These are phyloP conservation scores for Juncus inflexus DNA, from an alignment of 176 grass and related monocot species.

Conservation along the genomic window DNA sequence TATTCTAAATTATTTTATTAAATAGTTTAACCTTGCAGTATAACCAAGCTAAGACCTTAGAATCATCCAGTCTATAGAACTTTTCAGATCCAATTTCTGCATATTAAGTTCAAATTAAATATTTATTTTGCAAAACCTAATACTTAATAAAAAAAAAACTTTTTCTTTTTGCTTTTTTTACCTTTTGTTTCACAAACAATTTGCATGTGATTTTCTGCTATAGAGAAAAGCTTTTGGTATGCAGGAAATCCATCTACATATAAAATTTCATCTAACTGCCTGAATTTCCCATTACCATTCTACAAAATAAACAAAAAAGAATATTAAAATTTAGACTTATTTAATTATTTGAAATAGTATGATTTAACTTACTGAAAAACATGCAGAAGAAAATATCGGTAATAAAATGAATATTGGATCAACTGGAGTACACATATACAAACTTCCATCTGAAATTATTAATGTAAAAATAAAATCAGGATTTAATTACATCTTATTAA, in stretches of 20 bases:
- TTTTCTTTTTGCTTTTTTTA: slow-evolving; percentile 4
- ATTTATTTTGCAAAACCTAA: slow-evolving; percentile 24
- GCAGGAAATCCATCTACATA: slow-evolving; percentile 88
- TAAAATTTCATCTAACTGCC: slow-evolving; percentile 87
- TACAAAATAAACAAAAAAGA: slow-evolving; percentile 29
- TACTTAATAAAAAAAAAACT: background rate
- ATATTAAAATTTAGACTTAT: background rate
- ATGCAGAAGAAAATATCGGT: slow-evolving; percentile 64
- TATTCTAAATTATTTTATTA: background rate
- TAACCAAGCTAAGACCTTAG: slow-evolving; percentile 87
- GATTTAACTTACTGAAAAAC: slow-evolving; percentile 54
- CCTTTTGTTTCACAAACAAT: slow-evolving; percentile 87
- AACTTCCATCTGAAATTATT: slow-evolving; percentile 65
- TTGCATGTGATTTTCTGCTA: slow-evolving; percentile 65
- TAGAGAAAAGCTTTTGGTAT: slow-evolving; percentile 61
- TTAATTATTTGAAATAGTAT: slow-evolving; percentile 19
- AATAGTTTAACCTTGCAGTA: slow-evolving; percentile 72
- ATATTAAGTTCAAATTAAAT: slow-evolving; percentile 19
- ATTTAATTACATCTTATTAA: slow-evolving; percentile 1
- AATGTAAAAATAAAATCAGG: background rate
- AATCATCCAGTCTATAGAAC: slow-evolving; percentile 84
- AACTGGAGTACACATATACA: slow-evolving; percentile 73
- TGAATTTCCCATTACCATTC: slow-evolving; percentile 77
- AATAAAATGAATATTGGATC: slow-evolving; percentile 82
- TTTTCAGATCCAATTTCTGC: slow-evolving; percentile 77